Percentiles rank a stretch among this genome's conserved stretches.
Evolutionary conservation across 1,284 basidiomycete species (phyloP).

Genomic region (Irpex sp.): DNA sequence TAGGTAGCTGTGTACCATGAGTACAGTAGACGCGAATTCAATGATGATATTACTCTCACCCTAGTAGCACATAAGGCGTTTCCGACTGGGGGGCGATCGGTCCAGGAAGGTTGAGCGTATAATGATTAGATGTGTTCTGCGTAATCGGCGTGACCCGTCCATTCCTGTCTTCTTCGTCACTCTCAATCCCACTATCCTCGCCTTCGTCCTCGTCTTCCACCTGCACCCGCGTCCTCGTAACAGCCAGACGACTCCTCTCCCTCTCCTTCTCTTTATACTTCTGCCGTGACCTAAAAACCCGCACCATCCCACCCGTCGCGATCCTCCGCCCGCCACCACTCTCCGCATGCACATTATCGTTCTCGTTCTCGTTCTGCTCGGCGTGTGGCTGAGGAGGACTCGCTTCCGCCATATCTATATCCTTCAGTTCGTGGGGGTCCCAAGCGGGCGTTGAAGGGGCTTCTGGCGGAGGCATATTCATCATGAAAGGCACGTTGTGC

Average conservation of each 20-base stretch:
- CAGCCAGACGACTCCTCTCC: constrained; percentile 26
- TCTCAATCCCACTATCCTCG: constrained; percentile 25
- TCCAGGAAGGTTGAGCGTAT: constrained; percentile 74
- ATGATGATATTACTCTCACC: constrained; percentile 44
- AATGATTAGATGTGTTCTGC: constrained; percentile 69
- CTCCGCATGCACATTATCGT: constrained; percentile 24
- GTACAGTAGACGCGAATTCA: background rate
- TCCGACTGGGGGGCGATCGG: constrained; percentile 53
- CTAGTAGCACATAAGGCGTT: constrained; percentile 72
- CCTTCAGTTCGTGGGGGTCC: constrained; percentile 59
- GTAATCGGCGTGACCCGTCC: constrained; percentile 34
- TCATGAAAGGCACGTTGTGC: constrained; percentile 67
- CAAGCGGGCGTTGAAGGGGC: constrained; percentile 50
- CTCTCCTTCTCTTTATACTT: constrained; percentile 29
- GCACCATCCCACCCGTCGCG: constrained; percentile 47
- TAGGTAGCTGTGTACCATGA: constrained; percentile 62
- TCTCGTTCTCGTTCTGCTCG: constrained; percentile 36
- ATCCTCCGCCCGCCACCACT: constrained; percentile 59
- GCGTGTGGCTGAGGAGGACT: constrained; percentile 43
- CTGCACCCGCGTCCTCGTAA: constrained; percentile 18
- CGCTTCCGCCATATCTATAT: constrained; percentile 70
- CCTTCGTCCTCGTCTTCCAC: constrained; percentile 37
- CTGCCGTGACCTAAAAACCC: constrained; percentile 57
- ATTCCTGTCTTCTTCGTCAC: constrained; percentile 34
- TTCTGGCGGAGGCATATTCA: constrained; percentile 50